Conservation (phyloP, 139 green algal genomes). For the Asterochloris sp. region DNA sequence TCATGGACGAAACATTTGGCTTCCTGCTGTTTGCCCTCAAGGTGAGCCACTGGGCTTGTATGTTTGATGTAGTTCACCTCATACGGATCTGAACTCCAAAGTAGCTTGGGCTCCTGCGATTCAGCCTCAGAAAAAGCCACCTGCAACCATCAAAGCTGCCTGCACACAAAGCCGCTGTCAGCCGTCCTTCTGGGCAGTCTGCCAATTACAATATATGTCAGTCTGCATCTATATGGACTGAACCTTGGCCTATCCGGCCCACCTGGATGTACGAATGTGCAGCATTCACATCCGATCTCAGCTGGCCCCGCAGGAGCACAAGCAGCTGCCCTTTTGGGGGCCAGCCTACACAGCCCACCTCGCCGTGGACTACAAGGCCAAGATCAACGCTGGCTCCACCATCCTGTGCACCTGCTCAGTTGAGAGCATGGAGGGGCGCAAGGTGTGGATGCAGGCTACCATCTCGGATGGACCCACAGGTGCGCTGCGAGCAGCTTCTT, state of each 20-base stretch:
- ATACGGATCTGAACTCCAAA: background rate
- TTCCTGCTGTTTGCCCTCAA: slow-evolving; percentile 42
- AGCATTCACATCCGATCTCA: background rate
- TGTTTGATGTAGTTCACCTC: slow-evolving; percentile 16
- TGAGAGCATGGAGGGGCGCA: slow-evolving; percentile 64
- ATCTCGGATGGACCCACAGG: slow-evolving; percentile 43
- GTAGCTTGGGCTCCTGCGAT: no score
- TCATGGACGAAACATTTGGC: slow-evolving; percentile 75
- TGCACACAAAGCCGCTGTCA: no score
- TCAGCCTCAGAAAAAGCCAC: no score
- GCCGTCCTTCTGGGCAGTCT: no score
- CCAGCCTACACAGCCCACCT: slow-evolving; percentile 42
- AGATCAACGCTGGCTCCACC: slow-evolving; percentile 39
- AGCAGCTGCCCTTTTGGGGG: slow-evolving; percentile 22
- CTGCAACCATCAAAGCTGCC: no score
- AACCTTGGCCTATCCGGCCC: background rate
- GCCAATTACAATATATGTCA: no score
- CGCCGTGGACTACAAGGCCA: slow-evolving; percentile 36
- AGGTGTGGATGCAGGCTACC: slow-evolving; percentile 72
- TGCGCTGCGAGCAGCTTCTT: no score
- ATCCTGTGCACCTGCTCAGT: slow-evolving; percentile 64
- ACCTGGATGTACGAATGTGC: slow-evolving; percentile 20
- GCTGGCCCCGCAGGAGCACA: slow-evolving; percentile 22
- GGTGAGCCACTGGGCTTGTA: no score
- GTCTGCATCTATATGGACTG: no score